Percentiles rank a stretch among this genome's conserved stretches.
These are phyloP conservation scores for Sclerotinia subarctica DNA, from an alignment of 2,329 filamentous ascomycete genomes.

Conservation along the genomic window DNA sequence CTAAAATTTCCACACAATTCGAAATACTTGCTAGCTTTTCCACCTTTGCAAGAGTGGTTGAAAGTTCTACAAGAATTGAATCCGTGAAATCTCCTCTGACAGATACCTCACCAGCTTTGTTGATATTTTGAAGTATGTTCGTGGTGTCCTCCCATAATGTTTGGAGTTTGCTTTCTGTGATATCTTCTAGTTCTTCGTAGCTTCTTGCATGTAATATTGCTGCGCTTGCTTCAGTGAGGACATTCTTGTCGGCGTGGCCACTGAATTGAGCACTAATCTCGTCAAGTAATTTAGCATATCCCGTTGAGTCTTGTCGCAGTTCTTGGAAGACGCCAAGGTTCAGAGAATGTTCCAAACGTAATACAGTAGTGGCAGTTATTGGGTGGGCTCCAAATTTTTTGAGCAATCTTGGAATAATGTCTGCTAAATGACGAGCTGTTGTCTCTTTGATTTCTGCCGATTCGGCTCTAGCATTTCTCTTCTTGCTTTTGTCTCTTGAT, in stretches of 20 bases:
- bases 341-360: conserved; percentile 81
- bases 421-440: conserved; percentile 72
- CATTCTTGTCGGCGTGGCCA: conserved; percentile 82
- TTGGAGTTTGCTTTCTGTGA: conserved; percentile 75
- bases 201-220: conserved; percentile 81
- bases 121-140: conserved; percentile 59
- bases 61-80: conserved; percentile 64
- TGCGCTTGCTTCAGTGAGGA: conserved; percentile 77
- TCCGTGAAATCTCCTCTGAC: conserved; percentile 65
- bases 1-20: conserved; percentile 72
- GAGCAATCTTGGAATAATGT: conserved; percentile 76
- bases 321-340: conserved; percentile 87
- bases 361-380: conserved; percentile 78
- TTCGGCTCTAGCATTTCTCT: conserved; percentile 55
- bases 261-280: conserved; percentile 93
- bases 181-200: conserved; percentile 84
- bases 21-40: conserved; percentile 77
- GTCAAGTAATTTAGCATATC: conserved; percentile 77
- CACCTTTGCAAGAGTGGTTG: conserved; percentile 73
- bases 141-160: conserved; percentile 83
- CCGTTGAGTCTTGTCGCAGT: conserved; percentile 78
- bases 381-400: conserved; percentile 93
- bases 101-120: conserved; percentile 70
- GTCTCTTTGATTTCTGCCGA: conserved; percentile 70
- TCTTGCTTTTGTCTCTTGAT: conserved; percentile 52